phyloP scores from a whole-genome alignment of 495 filamentous ascomycete species.

The Clohesyomyces aquaticus region DNA sequence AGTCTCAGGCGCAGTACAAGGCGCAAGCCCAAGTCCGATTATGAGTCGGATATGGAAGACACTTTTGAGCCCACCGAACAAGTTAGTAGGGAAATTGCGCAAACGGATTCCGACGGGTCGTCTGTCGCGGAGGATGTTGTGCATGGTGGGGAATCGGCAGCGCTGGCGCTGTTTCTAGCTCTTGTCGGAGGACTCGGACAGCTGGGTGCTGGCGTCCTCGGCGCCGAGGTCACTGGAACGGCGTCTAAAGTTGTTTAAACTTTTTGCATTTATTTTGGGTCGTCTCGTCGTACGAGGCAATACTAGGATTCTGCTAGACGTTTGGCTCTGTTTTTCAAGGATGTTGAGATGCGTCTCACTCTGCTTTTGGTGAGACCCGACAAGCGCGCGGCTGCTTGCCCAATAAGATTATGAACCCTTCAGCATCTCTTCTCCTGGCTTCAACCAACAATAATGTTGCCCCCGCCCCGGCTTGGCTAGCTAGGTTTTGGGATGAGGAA shows the following conservation, averaged over 20 bases:
- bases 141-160: slow-evolving; percentile 33
- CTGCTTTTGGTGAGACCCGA: no score
- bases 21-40: slow-evolving; percentile 19
- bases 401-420: no score
- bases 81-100: slow-evolving; percentile 11
- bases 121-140: slow-evolving; percentile 20
- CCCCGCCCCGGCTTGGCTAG: not conserved
- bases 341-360: no score
- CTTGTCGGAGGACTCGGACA: slow-evolving; percentile 32
- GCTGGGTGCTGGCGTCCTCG: slow-evolving; percentile 29
- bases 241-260: not conserved
- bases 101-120: slow-evolving; percentile 31
- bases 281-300: not conserved
- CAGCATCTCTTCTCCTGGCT: no score
- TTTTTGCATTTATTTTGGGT: not conserved
- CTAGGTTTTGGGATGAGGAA: not conserved
- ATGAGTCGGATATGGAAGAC: slow-evolving; percentile 31
- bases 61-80: slow-evolving; percentile 20
- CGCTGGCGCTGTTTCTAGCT: slow-evolving; percentile 26
- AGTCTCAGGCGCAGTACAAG: slow-evolving; percentile 28
- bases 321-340: no score
- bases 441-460: not conserved
- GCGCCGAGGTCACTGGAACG: slow-evolving; percentile 26
- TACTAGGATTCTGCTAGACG: not conserved
- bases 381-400: no score